phyloP scores from a whole-genome alignment of 2,329 filamentous ascomycete species.

The Alternaria solani region DNA sequence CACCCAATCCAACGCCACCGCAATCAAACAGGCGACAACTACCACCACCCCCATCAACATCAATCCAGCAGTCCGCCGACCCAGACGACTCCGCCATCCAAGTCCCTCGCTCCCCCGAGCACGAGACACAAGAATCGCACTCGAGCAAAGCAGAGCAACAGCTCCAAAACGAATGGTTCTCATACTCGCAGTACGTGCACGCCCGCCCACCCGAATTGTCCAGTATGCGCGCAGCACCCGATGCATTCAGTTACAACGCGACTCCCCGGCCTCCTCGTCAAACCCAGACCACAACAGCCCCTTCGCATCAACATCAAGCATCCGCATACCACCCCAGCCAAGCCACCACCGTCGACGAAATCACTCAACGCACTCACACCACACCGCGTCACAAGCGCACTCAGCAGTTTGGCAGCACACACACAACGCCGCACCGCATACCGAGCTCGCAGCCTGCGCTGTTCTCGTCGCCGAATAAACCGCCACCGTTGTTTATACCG shows the following conservation, averaged over 20 bases:
- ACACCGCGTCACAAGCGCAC: slow-evolving; percentile 27
- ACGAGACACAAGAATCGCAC: slow-evolving; percentile 37
- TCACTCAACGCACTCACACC: slow-evolving; percentile 25
- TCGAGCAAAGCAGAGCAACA: slow-evolving; percentile 46
- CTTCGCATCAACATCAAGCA: not conserved
- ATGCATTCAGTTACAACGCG: slow-evolving; percentile 38
- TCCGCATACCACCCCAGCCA: slow-evolving; percentile 34
- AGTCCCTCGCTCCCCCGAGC: slow-evolving; percentile 31
- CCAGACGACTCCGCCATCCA: slow-evolving; percentile 32
- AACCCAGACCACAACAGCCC: not conserved
- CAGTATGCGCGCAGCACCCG: slow-evolving; percentile 39
- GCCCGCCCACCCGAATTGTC: slow-evolving; percentile 26
- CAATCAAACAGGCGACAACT: not conserved
- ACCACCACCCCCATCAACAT: slow-evolving; percentile 4
- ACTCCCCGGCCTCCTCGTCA: slow-evolving; percentile 24
- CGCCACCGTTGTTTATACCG: slow-evolving; percentile 44
- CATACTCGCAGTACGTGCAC: slow-evolving; percentile 44
- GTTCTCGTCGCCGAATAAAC: slow-evolving; percentile 29
- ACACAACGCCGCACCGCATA: slow-evolving; percentile 34
- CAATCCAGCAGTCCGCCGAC: slow-evolving; percentile 22
- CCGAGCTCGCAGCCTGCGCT: slow-evolving; percentile 28
- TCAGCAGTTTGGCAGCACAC: slow-evolving; percentile 22
- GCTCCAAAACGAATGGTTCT: slow-evolving; percentile 41
- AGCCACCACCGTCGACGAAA: slow-evolving; percentile 46
- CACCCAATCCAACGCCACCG: slow-evolving; percentile 13